Conservation (phyloP, 768 basidiomycete species). For the Pleurotus sapidus region DNA sequence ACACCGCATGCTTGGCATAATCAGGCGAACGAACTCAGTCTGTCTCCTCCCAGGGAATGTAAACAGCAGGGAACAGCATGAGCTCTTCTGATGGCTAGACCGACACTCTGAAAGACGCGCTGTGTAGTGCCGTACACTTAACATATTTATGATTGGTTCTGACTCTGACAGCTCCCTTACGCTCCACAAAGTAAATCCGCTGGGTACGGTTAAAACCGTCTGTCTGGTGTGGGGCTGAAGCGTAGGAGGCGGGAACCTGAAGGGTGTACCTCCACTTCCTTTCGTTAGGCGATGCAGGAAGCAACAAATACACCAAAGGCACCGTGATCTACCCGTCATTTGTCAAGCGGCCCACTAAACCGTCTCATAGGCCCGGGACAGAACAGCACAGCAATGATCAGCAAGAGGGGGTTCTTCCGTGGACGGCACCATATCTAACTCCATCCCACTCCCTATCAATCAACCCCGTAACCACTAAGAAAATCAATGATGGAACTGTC, state of each 20-base stretch:
- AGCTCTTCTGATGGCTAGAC: too few species aligned
- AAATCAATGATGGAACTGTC: background rate
- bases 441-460: background rate
- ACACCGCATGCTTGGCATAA: conserved; percentile 7
- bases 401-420: background rate
- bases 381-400: conserved; percentile 7
- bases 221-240: background rate
- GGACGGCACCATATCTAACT: conserved; percentile 1
- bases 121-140: background rate
- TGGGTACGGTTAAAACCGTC: background rate
- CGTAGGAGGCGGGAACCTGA: background rate
- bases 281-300: conserved; percentile 1
- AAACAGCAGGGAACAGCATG: background rate
- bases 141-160: background rate
- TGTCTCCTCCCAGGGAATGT: background rate
- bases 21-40: background rate
- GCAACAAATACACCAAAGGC: conserved; percentile 2
- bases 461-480: conserved; percentile 1
- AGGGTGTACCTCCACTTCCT: background rate
- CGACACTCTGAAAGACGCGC: background rate
- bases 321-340: background rate
- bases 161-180: background rate
- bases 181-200: conserved; percentile 4
- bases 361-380: background rate
- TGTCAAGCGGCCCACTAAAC: background rate